These are phyloP conservation scores for Gnomoniopsis sp. DNA, from an alignment of 2,329 filamentous ascomycete species.

Conservation along the genomic window DNA sequence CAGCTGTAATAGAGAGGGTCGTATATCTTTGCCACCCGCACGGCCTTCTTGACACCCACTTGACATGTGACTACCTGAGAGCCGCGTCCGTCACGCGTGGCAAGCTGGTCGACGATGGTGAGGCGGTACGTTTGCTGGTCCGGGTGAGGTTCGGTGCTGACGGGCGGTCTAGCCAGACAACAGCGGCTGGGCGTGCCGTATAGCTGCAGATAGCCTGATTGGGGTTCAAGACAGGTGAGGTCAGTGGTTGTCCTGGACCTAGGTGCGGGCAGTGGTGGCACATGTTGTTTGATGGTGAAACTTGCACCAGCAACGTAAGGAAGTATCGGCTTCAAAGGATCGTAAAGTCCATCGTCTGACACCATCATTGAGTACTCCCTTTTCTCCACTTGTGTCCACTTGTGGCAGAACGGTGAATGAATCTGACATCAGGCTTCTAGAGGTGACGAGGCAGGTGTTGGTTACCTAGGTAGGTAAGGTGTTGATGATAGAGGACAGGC, in stretches of 20 bases:
- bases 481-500: too few species aligned
- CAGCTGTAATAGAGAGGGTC: not conserved
- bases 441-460: too few species aligned
- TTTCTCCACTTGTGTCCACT: too few species aligned
- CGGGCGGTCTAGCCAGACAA: not conserved
- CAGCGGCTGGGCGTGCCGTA: not conserved
- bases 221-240: too few species aligned
- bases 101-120: not conserved
- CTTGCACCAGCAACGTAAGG: not conserved
- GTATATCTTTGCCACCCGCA: not conserved
- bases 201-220: not conserved
- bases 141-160: not conserved
- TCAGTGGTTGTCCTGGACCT: too few species aligned
- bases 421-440: too few species aligned
- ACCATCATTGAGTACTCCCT: too few species aligned
- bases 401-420: too few species aligned
- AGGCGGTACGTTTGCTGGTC: not conserved
- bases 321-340: not conserved
- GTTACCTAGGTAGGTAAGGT: too few species aligned
- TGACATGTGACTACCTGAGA: not conserved
- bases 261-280: not conserved
- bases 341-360: not conserved
- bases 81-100: not conserved
- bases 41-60: not conserved
- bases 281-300: not conserved